phyloP scores from a whole-genome alignment of 2,329 filamentous ascomycete genomes.

The Basipetospora chlamydospora region DNA sequence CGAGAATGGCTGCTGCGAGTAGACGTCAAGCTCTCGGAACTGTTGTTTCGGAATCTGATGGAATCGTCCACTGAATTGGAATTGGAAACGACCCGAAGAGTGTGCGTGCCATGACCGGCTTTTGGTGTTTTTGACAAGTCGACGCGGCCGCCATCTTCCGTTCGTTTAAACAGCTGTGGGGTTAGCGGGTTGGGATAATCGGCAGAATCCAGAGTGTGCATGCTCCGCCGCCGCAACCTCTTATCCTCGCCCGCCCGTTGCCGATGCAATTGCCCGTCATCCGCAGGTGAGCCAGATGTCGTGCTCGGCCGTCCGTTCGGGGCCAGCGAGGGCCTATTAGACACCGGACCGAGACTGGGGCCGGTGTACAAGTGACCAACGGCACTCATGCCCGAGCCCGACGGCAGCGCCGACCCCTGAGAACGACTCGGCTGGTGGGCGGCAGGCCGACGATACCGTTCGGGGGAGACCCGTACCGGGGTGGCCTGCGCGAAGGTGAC shows the following conservation, averaged over 20 bases:
- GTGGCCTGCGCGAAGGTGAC: conserved; percentile 42
- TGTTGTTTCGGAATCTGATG: conserved; percentile 34
- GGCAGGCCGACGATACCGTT: conserved; percentile 63
- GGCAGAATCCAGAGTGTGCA: conserved; percentile 48
- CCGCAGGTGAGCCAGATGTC: conserved; percentile 2
- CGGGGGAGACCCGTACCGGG: conserved; percentile 55
- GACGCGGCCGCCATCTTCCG: conserved; percentile 1
- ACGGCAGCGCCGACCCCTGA: conserved; percentile 21
- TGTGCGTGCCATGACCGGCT: too few relatives aligned
- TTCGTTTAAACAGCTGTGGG: conserved; percentile 18
- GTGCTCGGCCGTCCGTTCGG: conserved; percentile 4
- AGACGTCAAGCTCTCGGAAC: conserved; percentile 50
- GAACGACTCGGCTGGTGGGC: conserved; percentile 28
- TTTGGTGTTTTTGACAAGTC: conserved; percentile 19
- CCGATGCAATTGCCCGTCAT: conserved; percentile 8
- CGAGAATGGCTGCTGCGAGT: conserved; percentile 44
- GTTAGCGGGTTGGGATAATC: conserved; percentile 23
- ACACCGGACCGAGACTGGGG: conserved; percentile 6
- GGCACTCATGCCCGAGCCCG: conserved; percentile 13
- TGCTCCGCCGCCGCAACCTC: conserved; percentile 68
- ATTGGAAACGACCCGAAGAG: too few relatives aligned
- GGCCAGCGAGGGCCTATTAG: not conserved
- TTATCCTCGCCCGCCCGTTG: conserved; percentile 46
- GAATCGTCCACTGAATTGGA: conserved; percentile 12
- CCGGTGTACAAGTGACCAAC: conserved; percentile 9